Evolutionary conservation across 768 basidiomycete species (phyloP).

Genomic region (Xanthoconium stramineum): DNA sequence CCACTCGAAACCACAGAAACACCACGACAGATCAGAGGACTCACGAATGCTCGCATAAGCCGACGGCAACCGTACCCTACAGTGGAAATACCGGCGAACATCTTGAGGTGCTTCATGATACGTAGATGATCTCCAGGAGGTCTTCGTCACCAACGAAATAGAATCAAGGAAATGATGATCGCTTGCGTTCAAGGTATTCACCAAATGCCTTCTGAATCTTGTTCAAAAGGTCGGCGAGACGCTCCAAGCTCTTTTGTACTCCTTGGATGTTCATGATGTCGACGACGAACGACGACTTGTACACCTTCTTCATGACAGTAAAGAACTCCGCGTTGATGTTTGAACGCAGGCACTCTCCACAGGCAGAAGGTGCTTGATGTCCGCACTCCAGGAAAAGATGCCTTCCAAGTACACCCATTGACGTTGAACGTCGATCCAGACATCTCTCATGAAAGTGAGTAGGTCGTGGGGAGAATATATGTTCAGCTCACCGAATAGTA

Average conservation of each 20-base stretch:
- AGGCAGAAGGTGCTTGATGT: conserved; percentile 98
- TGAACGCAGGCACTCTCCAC: conserved; percentile 97
- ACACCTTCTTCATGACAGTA: conserved; percentile 98
- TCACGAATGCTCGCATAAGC: conserved; percentile 70
- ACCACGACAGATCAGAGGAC: conserved; percentile 27
- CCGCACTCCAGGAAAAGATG: conserved; percentile 98
- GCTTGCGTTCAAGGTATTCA: conserved; percentile 97
- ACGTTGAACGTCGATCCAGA: conserved; percentile 99
- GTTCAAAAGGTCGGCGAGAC: conserved; percentile 90
- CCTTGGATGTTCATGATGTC: conserved; percentile 96
- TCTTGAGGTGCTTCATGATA: conserved; percentile 99
- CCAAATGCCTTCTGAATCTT: conserved; percentile 99
- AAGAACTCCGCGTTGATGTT: conserved; percentile 99
- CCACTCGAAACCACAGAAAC: neutral
- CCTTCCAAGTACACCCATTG: conserved; percentile 99
- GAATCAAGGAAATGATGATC: conserved; percentile 97
- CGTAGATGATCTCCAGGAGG: conserved; percentile 95
- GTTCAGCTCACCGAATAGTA: conserved; percentile 76
- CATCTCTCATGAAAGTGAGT: conserved; percentile 49
- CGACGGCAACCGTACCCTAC: conserved; percentile 67
- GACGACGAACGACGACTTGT: conserved; percentile 96
- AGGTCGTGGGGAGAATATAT: neutral
- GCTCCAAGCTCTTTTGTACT: conserved; percentile 96
- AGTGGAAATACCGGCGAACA: conserved; percentile 98
- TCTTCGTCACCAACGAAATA: conserved; percentile 99